Evolutionary conservation across 2,329 filamentous ascomycete genomes (phyloP).

Genomic region (Dothistroma pini): DNA sequence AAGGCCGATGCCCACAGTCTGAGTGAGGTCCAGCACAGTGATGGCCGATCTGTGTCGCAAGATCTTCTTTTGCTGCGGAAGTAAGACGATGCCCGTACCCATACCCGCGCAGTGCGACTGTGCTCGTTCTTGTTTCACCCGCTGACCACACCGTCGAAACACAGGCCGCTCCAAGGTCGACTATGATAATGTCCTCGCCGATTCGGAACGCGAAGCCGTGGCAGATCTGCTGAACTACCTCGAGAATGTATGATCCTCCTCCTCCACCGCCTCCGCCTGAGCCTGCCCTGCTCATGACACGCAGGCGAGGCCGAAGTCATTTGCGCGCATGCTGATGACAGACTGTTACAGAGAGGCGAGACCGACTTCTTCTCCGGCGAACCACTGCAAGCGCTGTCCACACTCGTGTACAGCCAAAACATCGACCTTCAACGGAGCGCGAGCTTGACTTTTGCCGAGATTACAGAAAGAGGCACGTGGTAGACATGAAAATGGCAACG

Average conservation of each 20-base stretch:
- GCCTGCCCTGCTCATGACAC: not conserved
- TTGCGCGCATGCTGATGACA: conserved; percentile 19
- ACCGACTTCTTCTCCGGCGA: conserved; percentile 98
- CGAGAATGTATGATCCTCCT: conserved; percentile 67
- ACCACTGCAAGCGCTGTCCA: conserved; percentile 87
- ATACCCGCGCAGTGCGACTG: not conserved
- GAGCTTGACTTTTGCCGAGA: conserved; percentile 97
- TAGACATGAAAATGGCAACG: conserved; percentile 5
- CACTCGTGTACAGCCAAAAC: conserved; percentile 96
- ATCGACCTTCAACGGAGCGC: conserved; percentile 96
- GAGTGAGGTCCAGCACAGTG: conserved; percentile 18
- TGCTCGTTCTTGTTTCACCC: not conserved
- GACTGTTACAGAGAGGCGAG: conserved; percentile 68
- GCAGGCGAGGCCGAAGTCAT: conserved; percentile 5
- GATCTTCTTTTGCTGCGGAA: conserved; percentile 35
- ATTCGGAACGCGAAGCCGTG: conserved; percentile 95
- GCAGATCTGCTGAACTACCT: conserved; percentile 93
- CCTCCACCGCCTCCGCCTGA: not conserved
- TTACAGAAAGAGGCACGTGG: conserved; percentile 84
- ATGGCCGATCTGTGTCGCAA: conserved; percentile 33
- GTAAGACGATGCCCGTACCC: conserved; percentile 20
- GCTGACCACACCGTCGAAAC: conserved; percentile 3
- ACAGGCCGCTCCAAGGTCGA: conserved; percentile 47
- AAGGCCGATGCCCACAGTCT: not conserved
- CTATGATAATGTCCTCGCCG: conserved; percentile 60